Evolutionary conservation across 2,329 filamentous ascomycete genomes (phyloP).

Genomic region (Chalara sp.): DNA sequence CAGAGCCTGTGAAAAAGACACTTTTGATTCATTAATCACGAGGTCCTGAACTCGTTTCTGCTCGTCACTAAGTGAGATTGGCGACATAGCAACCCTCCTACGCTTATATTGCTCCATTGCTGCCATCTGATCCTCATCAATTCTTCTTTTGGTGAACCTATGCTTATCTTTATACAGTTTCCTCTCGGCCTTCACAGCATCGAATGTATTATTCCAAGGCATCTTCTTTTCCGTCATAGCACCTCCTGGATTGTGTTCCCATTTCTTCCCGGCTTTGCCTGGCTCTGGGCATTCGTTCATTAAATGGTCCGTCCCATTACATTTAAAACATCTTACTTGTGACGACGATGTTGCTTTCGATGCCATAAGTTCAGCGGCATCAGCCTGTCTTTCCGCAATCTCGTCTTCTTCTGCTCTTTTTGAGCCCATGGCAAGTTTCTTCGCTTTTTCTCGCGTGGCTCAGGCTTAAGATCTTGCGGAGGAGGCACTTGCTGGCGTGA

Average conservation of each 20-base stretch:
- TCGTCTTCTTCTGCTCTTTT: constrained; percentile 26
- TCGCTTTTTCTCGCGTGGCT: constrained; percentile 30
- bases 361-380: constrained; percentile 10
- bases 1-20: constrained; percentile 96
- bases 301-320: constrained; percentile 14
- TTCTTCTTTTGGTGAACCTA: constrained; percentile 29
- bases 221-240: constrained; percentile 38
- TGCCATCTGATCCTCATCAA: constrained; percentile 35
- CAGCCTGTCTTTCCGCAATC: constrained; percentile 11
- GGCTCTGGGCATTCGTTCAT: constrained; percentile 11
- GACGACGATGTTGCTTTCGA: constrained; percentile 9
- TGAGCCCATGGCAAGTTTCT: constrained; percentile 25
- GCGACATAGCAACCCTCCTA: constrained; percentile 29
- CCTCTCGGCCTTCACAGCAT: constrained; percentile 64
- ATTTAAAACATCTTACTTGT: constrained; percentile 10
- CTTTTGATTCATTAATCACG: constrained; percentile 73
- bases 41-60: constrained; percentile 78
- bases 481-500: constrained; percentile 32
- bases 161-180: constrained; percentile 63
- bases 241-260: constrained; percentile 44
- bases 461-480: constrained; percentile 9
- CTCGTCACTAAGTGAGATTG: constrained; percentile 64
- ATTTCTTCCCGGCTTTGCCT: constrained; percentile 10
- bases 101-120: constrained; percentile 37
- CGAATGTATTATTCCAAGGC: constrained; percentile 69